Evolutionary conservation across 352 stramenopile species (phyloP).

Genomic region (Globisporangium perplexum): DNA sequence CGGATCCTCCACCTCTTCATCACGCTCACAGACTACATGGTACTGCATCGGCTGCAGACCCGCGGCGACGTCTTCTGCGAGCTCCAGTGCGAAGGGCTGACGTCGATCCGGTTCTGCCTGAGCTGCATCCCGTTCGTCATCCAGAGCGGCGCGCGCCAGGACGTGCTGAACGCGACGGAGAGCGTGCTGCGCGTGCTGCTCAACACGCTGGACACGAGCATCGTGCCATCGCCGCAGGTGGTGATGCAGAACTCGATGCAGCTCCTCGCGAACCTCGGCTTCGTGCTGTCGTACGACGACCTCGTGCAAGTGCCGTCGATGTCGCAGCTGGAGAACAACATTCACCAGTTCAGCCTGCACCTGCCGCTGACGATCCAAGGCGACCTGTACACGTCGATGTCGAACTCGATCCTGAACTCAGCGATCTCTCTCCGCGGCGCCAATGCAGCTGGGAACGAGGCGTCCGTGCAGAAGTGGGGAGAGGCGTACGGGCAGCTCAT

Average conservation of each 20-base stretch:
- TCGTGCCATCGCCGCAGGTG: conserved; percentile 49
- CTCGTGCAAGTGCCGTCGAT: conserved; percentile 63
- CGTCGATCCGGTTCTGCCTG: conserved; percentile 48
- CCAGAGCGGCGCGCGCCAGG: conserved; percentile 36
- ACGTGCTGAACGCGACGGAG: conserved; percentile 47
- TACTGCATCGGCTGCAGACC: conserved; percentile 49
- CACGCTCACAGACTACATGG: conserved; percentile 51
- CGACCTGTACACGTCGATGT: conserved; percentile 76
- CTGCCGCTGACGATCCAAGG: conserved; percentile 65
- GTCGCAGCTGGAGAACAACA: conserved; percentile 55
- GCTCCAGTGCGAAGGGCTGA: conserved; percentile 59
- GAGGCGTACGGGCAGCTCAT: conserved; percentile 55
- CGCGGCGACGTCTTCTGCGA: conserved; percentile 47
- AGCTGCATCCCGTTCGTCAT: conserved; percentile 62
- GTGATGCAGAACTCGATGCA: conserved; percentile 71
- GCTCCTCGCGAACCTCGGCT: conserved; percentile 54
- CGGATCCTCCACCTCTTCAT: conserved; percentile 63
- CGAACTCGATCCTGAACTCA: conserved; percentile 73
- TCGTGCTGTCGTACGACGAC: conserved; percentile 65
- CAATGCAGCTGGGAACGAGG: conserved; percentile 9
- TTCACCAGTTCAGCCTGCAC: conserved; percentile 71
- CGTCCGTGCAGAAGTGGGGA: conserved; percentile 37
- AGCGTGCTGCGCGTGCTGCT: conserved; percentile 49
- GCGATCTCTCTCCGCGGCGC: conserved; percentile 49
- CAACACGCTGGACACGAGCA: conserved; percentile 52